Conservation (phyloP, 192 early-diverging fungal genomes). For the Entomortierella parvispora region DNA sequence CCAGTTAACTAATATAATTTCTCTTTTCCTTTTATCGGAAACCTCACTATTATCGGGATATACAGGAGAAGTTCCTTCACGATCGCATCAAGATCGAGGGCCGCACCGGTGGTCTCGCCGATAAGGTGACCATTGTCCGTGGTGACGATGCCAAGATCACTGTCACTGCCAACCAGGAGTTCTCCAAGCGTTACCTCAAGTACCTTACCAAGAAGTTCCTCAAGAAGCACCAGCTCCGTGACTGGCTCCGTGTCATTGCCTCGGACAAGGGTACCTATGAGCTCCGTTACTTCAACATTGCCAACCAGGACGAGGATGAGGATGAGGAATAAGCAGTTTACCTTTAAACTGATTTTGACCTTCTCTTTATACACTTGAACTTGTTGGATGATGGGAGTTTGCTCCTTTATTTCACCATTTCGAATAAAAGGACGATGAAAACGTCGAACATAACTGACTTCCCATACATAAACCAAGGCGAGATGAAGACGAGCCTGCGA, state of each 20-base stretch:
- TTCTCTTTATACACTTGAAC: not conserved
- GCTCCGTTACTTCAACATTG: conserved; percentile 96
- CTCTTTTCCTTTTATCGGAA: not conserved
- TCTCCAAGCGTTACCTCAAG: conserved; percentile 99
- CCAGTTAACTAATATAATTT: too few relatives aligned
- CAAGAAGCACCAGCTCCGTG: conserved; percentile 99
- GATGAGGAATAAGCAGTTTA: conserved; percentile 69
- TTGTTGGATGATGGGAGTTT: conserved; percentile 11
- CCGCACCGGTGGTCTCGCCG: conserved; percentile 94
- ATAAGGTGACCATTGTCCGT: conserved; percentile 86
- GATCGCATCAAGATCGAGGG: conserved; percentile 98
- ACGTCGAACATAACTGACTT: not conserved
- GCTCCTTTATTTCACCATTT: conserved; percentile 4
- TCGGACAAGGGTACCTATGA: conserved; percentile 90
- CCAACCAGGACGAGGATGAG: conserved; percentile 76
- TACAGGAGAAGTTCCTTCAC: conserved; percentile 95
- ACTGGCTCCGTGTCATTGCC: conserved; percentile 97
- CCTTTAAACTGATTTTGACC: not conserved
- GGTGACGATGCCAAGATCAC: conserved; percentile 76
- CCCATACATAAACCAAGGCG: conserved; percentile 34
- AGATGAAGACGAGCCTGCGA: conserved; percentile 57
- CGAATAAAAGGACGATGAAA: conserved; percentile 43
- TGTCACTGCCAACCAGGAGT: conserved; percentile 78
- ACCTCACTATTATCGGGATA: not conserved
- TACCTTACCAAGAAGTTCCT: conserved; percentile 99